Evolutionary conservation across 768 basidiomycete genomes (phyloP).

Genomic region (Coprinopsis sp.): DNA sequence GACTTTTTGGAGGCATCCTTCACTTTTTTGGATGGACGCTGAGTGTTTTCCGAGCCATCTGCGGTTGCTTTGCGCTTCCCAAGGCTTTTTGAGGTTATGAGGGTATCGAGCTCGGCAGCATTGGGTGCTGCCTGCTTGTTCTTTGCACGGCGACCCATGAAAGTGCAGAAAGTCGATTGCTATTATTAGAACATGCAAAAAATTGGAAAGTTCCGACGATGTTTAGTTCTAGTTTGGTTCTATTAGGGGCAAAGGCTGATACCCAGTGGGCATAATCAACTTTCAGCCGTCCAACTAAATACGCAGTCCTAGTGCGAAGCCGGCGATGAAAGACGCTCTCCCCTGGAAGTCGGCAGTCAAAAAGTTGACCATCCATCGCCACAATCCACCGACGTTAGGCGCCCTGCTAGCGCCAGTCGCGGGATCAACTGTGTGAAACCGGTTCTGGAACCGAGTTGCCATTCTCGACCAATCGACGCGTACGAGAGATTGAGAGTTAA

Average conservation of each 20-base stretch:
- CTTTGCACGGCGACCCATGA: constrained; percentile 82
- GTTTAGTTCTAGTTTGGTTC: background rate
- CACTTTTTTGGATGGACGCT: constrained; percentile 42
- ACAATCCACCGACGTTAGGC: constrained; percentile 61
- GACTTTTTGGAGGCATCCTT: constrained; percentile 39
- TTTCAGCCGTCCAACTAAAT: constrained; percentile 51
- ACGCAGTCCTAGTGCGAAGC: constrained; percentile 75
- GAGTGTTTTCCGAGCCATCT: constrained; percentile 29
- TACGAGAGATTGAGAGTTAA: constrained; percentile 67
- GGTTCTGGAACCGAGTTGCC: constrained; percentile 61
- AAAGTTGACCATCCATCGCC: constrained; percentile 71
- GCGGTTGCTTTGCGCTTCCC: constrained; percentile 69
- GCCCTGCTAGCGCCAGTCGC: constrained; percentile 45
- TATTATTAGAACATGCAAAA: background rate
- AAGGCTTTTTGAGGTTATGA: constrained; percentile 49
- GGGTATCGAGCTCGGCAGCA: constrained; percentile 42
- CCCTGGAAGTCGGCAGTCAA: constrained; percentile 91
- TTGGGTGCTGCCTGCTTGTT: constrained; percentile 76
- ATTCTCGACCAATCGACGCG: constrained; percentile 77
- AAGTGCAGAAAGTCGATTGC: constrained; percentile 2
- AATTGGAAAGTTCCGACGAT: background rate
- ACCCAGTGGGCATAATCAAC: background rate
- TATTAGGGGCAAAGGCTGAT: background rate
- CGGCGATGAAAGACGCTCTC: constrained; percentile 82
- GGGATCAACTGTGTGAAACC: constrained; percentile 63